Conservation (phyloP, 2,329 filamentous ascomycete genomes). For the Aspergillus sp. region DNA sequence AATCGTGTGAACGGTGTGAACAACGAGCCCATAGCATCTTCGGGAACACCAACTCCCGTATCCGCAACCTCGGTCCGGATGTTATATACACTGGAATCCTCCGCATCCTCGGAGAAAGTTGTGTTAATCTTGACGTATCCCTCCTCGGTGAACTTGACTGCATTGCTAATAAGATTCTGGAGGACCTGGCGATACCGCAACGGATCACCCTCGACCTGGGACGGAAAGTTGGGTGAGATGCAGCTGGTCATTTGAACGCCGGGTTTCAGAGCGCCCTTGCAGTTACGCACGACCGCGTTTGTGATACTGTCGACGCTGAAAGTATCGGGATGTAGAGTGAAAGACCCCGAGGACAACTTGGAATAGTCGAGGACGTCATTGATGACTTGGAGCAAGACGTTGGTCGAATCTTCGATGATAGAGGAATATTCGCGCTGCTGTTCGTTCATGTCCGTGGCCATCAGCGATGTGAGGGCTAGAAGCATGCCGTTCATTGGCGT, state of each 20-base stretch:
- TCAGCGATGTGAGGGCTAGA: constrained; percentile 59
- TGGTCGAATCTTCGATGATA: constrained; percentile 62
- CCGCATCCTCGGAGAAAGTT: constrained; percentile 45
- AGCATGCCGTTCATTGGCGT: constrained; percentile 67
- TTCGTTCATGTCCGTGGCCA: constrained; percentile 55
- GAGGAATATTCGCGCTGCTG: constrained; percentile 59
- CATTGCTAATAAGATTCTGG: constrained; percentile 64
- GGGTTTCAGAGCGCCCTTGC: constrained; percentile 50
- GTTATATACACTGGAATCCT: constrained; percentile 41
- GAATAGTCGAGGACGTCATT: constrained; percentile 70
- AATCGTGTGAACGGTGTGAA: constrained; percentile 61
- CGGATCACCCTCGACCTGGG: constrained; percentile 57
- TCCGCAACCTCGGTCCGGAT: constrained; percentile 58
- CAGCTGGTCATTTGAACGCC: constrained; percentile 50
- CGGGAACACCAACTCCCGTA: constrained; percentile 57
- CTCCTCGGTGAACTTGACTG: constrained; percentile 62
- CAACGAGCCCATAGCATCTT: constrained; percentile 49
- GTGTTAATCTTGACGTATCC: constrained; percentile 54
- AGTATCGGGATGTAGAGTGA: constrained; percentile 58
- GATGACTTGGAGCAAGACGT: constrained; percentile 62
- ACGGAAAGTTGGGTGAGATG: constrained; percentile 52
- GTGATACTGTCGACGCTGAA: constrained; percentile 51
- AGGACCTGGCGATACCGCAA: constrained; percentile 63
- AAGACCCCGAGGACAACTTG: constrained; percentile 62
- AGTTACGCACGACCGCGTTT: constrained; percentile 54